Evolutionary conservation across 768 basidiomycete genomes (phyloP).

Genomic region (Clavaria fumosa): DNA sequence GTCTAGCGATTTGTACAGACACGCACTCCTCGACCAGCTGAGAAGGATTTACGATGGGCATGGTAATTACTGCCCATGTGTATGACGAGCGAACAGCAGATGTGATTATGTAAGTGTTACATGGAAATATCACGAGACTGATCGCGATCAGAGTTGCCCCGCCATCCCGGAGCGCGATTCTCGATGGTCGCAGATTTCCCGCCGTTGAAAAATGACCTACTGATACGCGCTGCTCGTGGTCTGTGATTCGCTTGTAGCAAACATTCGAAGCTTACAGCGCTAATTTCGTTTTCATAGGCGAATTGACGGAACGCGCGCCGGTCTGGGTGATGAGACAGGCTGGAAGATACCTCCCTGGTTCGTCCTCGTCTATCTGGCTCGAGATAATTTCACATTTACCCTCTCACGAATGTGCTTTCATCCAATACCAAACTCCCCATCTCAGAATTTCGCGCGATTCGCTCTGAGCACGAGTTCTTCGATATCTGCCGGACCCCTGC

Average conservation of each 20-base stretch:
- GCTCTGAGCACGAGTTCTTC: conserved; percentile 84
- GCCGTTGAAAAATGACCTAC: conserved; percentile 70
- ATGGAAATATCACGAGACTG: background rate
- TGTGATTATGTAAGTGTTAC: background rate
- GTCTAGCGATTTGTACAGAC: background rate
- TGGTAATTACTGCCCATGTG: conserved; percentile 9
- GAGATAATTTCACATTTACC: conserved; percentile 48
- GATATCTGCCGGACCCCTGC: conserved; percentile 87
- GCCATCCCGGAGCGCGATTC: too few relatives aligned
- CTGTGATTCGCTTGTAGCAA: too few relatives aligned
- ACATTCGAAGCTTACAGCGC: too few relatives aligned
- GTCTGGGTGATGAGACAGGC: conserved; percentile 99
- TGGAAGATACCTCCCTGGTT: conserved; percentile 88
- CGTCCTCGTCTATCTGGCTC: conserved; percentile 12
- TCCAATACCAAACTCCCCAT: too few relatives aligned
- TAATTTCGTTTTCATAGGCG: conserved; percentile 44
- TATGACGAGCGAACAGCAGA: background rate
- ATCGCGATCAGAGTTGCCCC: too few relatives aligned
- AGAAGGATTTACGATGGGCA: conserved; percentile 40
- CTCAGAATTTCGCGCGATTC: conserved; percentile 78
- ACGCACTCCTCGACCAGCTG: conserved; percentile 52
- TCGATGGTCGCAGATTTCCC: conserved; percentile 42
- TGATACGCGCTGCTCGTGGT: conserved; percentile 82
- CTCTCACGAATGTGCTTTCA: conserved; percentile 58
- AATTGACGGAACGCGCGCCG: conserved; percentile 82